Percentiles rank a stretch among this genome's conserved stretches.
Conservation (phyloP, 1,284 basidiomycete genomes). For the Irpex sp. region DNA sequence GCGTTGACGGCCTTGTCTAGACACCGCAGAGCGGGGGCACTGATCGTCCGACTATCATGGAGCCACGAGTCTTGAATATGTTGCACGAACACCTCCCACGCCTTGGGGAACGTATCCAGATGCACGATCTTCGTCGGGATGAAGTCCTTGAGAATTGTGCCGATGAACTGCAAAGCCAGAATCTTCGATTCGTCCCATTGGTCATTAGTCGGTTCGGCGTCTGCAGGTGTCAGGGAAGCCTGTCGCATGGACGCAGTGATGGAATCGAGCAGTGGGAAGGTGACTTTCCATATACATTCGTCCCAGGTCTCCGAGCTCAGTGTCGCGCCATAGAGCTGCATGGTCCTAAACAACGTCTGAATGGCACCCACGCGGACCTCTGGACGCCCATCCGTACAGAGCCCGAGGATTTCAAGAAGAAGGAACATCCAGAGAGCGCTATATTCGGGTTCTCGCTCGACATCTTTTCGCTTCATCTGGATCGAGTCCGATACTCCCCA, state of each 20-base stretch:
- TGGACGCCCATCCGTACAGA: conserved; percentile 79
- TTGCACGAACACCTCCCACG: conserved; percentile 71
- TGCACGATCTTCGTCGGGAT: conserved; percentile 69
- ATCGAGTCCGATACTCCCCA: conserved; percentile 95
- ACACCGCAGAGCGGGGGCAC: conserved; percentile 77
- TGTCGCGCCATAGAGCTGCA: conserved; percentile 89
- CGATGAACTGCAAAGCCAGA: conserved; percentile 82
- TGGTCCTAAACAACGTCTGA: conserved; percentile 90
- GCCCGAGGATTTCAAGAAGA: conserved; percentile 76
- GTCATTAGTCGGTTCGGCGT: conserved; percentile 13
- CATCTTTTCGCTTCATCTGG: conserved; percentile 71
- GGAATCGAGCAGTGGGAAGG: conserved; percentile 84
- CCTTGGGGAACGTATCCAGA: conserved; percentile 63
- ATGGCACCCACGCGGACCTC: conserved; percentile 94
- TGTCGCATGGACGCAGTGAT: conserved; percentile 58
- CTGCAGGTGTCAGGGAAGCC: conserved; percentile 9
- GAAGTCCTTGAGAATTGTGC: conserved; percentile 82
- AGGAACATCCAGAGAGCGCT: conserved; percentile 91
- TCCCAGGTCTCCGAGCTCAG: conserved; percentile 83
- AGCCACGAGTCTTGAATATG: conserved; percentile 70
- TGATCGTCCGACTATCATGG: conserved; percentile 65
- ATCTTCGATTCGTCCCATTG: conserved; percentile 88
- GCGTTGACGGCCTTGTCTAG: conserved; percentile 76
- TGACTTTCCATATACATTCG: conserved; percentile 83
- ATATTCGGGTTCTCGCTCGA: conserved; percentile 64